Evolutionary conservation across 148 eudicot genomes (phyloP), one percentile per base, ranked within the genome.

Genomic region (Spergularia marina): DNA sequence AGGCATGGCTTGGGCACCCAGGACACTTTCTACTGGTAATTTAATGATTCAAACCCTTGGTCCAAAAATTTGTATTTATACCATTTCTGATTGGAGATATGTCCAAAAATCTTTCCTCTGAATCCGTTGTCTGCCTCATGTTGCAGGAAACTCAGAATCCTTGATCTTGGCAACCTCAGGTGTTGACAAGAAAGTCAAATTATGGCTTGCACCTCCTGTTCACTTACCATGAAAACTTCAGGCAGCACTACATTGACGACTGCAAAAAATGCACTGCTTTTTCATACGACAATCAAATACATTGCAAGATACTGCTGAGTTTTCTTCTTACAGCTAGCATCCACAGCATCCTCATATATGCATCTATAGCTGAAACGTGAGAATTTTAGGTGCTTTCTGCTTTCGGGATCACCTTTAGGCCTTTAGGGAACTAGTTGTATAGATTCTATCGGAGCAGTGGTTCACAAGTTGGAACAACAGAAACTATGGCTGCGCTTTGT

Each of bases 161-260:
- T 49, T 77, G 39, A 72, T 89, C 51, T 82, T 96, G 78, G 97
- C 94, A 60, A 87, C 98, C 4, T 71, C 90, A 55, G 84, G 95
- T 78, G 79, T 79, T 34, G 98, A 96, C 89, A 96, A 96, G 89
- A 96, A 96, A 84, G 98, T 96, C 71, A 96, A 96, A 81, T 71
- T 96, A 70, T 96, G 99, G 99, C 79, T 71, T 30, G 88, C 94
- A 52, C 99, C 99, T 65, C 34, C 87, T 6, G 72, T 75, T 71
- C 66, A 70, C 63, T 68, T 80, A n/a, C 75, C 82, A 53, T 77
- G 79, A 86, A 51, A 55, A 52, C 17, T 12, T 73, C n/a, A 47
- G 17, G 7, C 18, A 0, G 71, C 34, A 7, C 16, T 16, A 44
- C 16, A 18, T 20, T 39, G n/a, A 40, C 34, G 8, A 10, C 57